A percentile compares a stretch with the other conserved stretches of the same genome.
Conservation (phyloP, 495 filamentous ascomycete genomes). For the Barbatosphaeria neglecta region DNA sequence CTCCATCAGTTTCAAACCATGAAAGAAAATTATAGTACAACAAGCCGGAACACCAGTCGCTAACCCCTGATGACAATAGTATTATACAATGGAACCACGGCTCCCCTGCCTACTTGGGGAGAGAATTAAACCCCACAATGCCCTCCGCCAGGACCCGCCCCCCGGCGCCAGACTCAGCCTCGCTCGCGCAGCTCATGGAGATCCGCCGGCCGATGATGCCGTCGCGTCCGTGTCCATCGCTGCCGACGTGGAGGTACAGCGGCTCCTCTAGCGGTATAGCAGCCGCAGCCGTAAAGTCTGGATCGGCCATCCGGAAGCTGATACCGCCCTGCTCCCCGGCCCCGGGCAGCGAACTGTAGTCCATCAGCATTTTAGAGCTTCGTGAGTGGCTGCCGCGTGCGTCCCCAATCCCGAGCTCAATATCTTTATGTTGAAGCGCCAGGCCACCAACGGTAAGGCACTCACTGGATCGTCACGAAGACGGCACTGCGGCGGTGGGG, state of each 20-base stretch:
- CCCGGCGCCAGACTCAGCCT: not conserved
- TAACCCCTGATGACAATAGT: no score
- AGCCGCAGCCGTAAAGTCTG: not conserved
- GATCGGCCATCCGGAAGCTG: constrained; percentile 6
- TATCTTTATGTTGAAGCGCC: no score
- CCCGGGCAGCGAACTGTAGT: no score
- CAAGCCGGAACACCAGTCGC: no score
- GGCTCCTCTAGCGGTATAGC: constrained; percentile 16
- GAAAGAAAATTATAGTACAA: no score
- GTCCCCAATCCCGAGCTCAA: no score
- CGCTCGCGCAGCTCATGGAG: constrained; percentile 19
- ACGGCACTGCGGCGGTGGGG: not conserved
- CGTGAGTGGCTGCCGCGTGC: no score
- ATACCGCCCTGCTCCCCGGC: no score
- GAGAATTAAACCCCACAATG: constrained; percentile 34
- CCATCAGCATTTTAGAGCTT: no score
- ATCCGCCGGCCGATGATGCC: constrained; percentile 38
- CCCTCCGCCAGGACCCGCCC: constrained; percentile 26
- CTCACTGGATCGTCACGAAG: constrained; percentile 21
- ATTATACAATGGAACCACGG: no score
- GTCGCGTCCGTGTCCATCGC: constrained; percentile 3
- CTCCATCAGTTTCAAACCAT: no score
- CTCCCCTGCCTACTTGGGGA: not conserved
- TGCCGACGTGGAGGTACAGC: constrained; percentile 26
- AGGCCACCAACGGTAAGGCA: not conserved